Percentiles rank a stretch among this genome's conserved stretches.
phyloP scores from a whole-genome alignment of 495 filamentous ascomycete genomes.

The Talaromyces proteolyticus region DNA sequence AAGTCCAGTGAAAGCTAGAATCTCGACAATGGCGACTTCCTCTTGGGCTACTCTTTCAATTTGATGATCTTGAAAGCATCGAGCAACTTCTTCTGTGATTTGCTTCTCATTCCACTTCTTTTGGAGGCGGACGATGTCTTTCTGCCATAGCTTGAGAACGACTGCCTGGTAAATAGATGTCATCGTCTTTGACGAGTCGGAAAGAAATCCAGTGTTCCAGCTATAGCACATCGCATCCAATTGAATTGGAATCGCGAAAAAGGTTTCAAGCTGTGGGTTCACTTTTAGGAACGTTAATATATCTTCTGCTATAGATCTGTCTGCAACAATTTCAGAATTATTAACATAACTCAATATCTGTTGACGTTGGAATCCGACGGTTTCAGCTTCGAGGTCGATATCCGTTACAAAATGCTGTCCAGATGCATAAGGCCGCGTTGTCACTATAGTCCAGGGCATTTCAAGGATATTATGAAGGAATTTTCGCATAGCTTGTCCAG shows the following conservation, averaged over 20 bases:
- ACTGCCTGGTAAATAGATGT: slow-evolving; percentile 35
- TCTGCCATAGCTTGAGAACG: slow-evolving; percentile 29
- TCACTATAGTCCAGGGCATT: slow-evolving; percentile 18
- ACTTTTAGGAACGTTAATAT: slow-evolving; percentile 26
- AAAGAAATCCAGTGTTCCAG: slow-evolving; percentile 21
- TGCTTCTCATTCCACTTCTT: too few relatives aligned
- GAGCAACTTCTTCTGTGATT: too few relatives aligned
- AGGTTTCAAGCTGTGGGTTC: slow-evolving; percentile 25
- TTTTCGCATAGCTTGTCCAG: slow-evolving; percentile 8
- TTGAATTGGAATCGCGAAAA: slow-evolving; percentile 40
- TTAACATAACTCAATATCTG: slow-evolving; percentile 14
- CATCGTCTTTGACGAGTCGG: slow-evolving; percentile 24
- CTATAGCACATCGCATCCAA: slow-evolving; percentile 39
- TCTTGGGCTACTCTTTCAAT: slow-evolving; percentile 11
- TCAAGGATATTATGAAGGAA: slow-evolving; percentile 27
- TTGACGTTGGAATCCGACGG: slow-evolving; percentile 9
- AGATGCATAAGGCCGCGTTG: slow-evolving; percentile 11
- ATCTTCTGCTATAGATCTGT: slow-evolving; percentile 5
- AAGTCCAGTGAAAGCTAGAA: slow-evolving; percentile 31
- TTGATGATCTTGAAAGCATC: neutral
- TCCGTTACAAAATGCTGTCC: neutral
- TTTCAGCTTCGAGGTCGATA: slow-evolving; percentile 15
- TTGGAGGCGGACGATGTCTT: slow-evolving; percentile 26
- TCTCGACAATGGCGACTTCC: slow-evolving; percentile 24
- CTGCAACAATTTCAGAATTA: slow-evolving; percentile 25